Evolutionary conservation across 371 early-diverging fungal genomes (phyloP), one percentile per base, ranked within the genome.

Genomic region (Rhizomucor miehei): DNA sequence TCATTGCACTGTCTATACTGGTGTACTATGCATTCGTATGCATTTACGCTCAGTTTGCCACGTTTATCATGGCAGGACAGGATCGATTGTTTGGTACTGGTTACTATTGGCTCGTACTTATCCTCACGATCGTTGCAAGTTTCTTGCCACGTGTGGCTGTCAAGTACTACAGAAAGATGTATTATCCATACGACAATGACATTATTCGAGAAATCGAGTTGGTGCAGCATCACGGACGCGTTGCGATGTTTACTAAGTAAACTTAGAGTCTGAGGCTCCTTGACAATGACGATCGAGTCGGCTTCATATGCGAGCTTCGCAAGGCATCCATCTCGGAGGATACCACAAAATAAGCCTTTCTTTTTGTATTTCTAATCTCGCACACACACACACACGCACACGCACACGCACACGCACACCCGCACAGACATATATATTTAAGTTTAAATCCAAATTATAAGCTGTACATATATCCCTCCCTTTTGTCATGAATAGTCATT

Each of bases 161-260:
- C 44, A 74, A 77, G 45, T 71, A 75, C 49, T 67, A 66, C 16
- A 56, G 73, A 10, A 81, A 70, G 20, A 69, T 73, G 34, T 78
- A 81, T 24, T 48, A 60, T 43, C 89, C 89, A 3, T 73, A 75
- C 12, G 89, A 89, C 57, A 80, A 82, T 24, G 87, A 84, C 52
- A 79, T 89, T 17, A 68, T 85, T 9, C 81, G 80, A 12, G 89
- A 89, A 61, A 71, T 75, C 11, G 77, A 75, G 48, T 34, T 77
- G 41, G 66, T 73, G 10, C 52, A 23, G 3, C 46, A 47, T 11
- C 46, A 55, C 25, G 55, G 55, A 3, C 53, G 60, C 29, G 29
- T 29, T 8, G 29, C 29, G 8, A 44, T 77, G 72, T 47, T 73
- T 73, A 19, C 67, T 66, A 6, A 77, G 63, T 25, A 77, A 44